These are phyloP conservation scores for Raffaelea ambrosiae DNA, from an alignment of 2,329 filamentous ascomycete genomes.

Conservation along the genomic window DNA sequence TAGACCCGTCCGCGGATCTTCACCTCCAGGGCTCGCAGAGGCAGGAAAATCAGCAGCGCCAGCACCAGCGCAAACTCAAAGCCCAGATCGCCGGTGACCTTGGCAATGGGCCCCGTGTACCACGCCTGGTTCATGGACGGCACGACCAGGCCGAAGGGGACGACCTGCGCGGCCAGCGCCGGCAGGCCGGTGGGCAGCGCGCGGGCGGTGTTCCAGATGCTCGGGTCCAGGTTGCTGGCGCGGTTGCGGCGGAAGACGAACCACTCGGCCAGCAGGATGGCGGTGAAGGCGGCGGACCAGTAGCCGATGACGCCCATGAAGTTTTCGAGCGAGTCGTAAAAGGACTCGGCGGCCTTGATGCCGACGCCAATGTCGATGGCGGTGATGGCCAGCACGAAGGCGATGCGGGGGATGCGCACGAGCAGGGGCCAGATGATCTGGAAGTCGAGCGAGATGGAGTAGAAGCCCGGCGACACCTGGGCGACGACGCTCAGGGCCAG, in stretches of 20 bases:
- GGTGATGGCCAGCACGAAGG: constrained; percentile 48
- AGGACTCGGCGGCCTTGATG: constrained; percentile 42
- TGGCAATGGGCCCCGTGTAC: constrained; percentile 33
- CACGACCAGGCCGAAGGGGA: constrained; percentile 21
- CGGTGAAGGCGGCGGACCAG: constrained; percentile 29
- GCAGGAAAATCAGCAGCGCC: constrained; percentile 29
- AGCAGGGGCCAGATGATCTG: constrained; percentile 50
- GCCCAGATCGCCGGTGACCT: constrained; percentile 33
- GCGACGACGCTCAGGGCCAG: constrained; percentile 32
- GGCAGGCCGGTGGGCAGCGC: constrained; percentile 17
- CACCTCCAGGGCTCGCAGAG: constrained; percentile 25
- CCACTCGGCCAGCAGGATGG: constrained; percentile 26
- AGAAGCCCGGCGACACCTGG: constrained; percentile 27
- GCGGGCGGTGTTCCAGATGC: constrained; percentile 14
- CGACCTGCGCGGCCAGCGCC: constrained; percentile 13
- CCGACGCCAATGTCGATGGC: constrained; percentile 49
- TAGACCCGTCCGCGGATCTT: background rate
- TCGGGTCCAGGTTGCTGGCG: constrained; percentile 13
- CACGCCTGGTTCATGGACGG: constrained; percentile 33
- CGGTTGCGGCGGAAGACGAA: constrained; percentile 13
- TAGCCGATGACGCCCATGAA: constrained; percentile 45
- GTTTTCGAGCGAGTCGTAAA: constrained; percentile 48
- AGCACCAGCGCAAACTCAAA: constrained; percentile 34
- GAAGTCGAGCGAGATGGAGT: constrained; percentile 24
- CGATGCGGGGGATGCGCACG: constrained; percentile 43